Base-by-base conservation (phyloP, 2,329 filamentous ascomycete genomes). In the Akanthomyces dipterigenus region DNA sequence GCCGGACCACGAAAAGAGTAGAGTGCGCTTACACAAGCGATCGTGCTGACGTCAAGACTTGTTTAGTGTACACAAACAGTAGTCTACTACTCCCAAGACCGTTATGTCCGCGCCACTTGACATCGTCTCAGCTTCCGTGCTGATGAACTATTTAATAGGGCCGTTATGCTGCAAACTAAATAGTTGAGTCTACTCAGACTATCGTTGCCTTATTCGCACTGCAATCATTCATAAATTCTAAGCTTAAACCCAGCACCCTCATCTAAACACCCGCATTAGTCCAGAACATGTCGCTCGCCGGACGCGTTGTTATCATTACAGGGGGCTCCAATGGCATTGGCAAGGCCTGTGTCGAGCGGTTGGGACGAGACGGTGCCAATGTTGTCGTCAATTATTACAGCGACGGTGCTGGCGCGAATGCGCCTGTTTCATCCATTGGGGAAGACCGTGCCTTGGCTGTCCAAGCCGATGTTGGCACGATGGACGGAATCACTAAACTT, bases 311-410 rank as follows among this genome's bases (percentile, higher is more conserved):
- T 65, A 74, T 85, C 68, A 75, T 86, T 70, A 85, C 82, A 31
- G 82, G 78, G 60, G 76, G 76, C 63, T 82, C 81, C 56, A 83
- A 82, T 64, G 85, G 85, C 61, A 87, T 87, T 65, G 85, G 84
- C 28, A 76, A 78, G 57, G 82, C 83, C 61, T 81, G 80, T 60
- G 82, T 82, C 65, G 77, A 84, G 61, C 79, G 81, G 62, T 79
- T 86, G 56, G 80, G 80, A 69, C 74, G 76, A 63, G 78, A 81
- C 60, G 84, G 84, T 42, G 81, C 80, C 67, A 81, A 75, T 65
- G 79, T 88, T 55, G 74, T 86, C 56, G 75, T 88, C 67, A 87
- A 86, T 71, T 87, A 86, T 72, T 60, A 63, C 54, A 64, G 48
- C 49, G 77, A 82, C 38, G 65, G 68, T 3, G 72, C 78, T 0